Percentiles rank a stretch among this genome's conserved stretches.
These are phyloP conservation scores for Olyra latifolia DNA, from an alignment of 176 grass and related monocot species.

Conservation along the genomic window DNA sequence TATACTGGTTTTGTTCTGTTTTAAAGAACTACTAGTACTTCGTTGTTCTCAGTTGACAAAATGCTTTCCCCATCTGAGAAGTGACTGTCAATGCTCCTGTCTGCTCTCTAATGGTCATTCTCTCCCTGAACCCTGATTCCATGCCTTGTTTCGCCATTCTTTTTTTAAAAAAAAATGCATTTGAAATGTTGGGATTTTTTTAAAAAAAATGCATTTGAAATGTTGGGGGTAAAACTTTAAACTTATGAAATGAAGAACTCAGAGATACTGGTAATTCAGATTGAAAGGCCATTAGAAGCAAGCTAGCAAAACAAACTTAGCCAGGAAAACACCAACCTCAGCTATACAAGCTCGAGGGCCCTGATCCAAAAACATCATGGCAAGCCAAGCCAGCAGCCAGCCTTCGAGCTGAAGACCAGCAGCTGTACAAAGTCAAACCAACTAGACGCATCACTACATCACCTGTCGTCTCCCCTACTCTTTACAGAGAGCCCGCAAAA, in stretches of 20 bases:
- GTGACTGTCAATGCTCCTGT: neutral
- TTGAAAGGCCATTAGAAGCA: neutral
- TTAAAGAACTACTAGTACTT: neutral
- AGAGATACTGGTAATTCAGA: neutral
- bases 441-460: slow-evolving; percentile 32
- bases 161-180: neutral
- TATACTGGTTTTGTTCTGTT: neutral
- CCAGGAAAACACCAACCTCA: slow-evolving; percentile 9
- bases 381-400: slow-evolving; percentile 45
- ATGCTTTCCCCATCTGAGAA: neutral
- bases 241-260: neutral
- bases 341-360: slow-evolving; percentile 44
- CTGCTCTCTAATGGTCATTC: neutral
- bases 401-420: slow-evolving; percentile 72
- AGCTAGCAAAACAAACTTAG: slow-evolving; percentile 43
- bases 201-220: neutral
- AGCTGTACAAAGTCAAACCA: slow-evolving; percentile 8
- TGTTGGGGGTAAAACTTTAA: neutral
- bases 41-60: neutral
- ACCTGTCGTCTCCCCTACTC: slow-evolving; percentile 31
- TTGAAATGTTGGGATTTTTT: neutral
- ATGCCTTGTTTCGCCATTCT: neutral
- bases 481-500: slow-evolving; percentile 15
- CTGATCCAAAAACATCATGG: slow-evolving; percentile 59
- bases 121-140: too few species aligned